Base-by-base conservation (phyloP, 139 green algal genomes). In the Tetradesmus lagerheimii region DNA sequence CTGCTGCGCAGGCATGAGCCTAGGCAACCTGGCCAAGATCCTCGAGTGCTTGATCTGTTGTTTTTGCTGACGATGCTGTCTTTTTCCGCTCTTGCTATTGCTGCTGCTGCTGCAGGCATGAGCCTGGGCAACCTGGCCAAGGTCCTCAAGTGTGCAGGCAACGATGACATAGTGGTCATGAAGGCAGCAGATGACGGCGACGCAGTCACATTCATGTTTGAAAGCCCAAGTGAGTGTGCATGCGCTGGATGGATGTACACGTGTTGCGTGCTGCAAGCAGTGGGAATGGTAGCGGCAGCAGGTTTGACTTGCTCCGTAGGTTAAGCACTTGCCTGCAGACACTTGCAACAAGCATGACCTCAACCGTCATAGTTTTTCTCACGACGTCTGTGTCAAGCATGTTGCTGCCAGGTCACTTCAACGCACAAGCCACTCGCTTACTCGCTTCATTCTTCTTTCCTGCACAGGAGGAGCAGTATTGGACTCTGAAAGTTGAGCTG, bases 401-500 rank as follows among this genome's bases (percentile, higher is more conserved):
- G n/a, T n/a, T n/a, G n/a, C n/a, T n/a, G n/a, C n/a, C n/a, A n/a
- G n/a, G n/a, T n/a, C n/a, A n/a, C n/a, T n/a, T n/a, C n/a, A n/a
- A n/a, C n/a, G n/a, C n/a, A n/a, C n/a, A n/a, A n/a, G n/a, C n/a
- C n/a, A n/a, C n/a, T n/a, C n/a, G n/a, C n/a, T n/a, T n/a, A n/a
- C n/a, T n/a, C n/a, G n/a, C n/a, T n/a, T n/a, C n/a, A n/a, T n/a
- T n/a, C n/a, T 83, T 31, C 16, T 85, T 29, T n/a, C 38, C 12
- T 79, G 92, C 94, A 86, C 53, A 92, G 86, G 64, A 90, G 67
- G 97, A 99, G 75, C 97, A 81, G 96, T 99, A 43, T 96, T 92
- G 3, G 98, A 99, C 90, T 99, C n/a, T n/a, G n/a, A n/a, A n/a
- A n/a, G n/a, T 99, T 92, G 97, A 99, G 90, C 91, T 99, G 11